Base-by-base conservation (phyloP, 129 eudicot genomes). In the Chrysanthemum makinoi region DNA sequence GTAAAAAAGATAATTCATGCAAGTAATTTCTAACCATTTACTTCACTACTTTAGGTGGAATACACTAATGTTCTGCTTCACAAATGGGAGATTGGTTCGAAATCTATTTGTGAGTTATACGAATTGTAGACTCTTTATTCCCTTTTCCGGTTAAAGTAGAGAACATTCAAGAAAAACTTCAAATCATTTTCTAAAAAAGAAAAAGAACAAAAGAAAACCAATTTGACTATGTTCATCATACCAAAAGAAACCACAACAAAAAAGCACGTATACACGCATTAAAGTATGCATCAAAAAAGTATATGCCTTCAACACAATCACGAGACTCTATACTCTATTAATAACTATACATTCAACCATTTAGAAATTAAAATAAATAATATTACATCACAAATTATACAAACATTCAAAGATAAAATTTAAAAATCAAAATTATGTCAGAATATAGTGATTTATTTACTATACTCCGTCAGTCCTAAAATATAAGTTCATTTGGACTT, bases 201-300 rank as follows among this genome's bases (percentile, higher is more conserved):
- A 30, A 51, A 17, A 47, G 57, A 18, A 11, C 13, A 35, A 63
- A 56, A 64, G 46, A 33, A 77, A 77, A 63, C 57, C 72, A 77
- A 62, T 44, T 63, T 70, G 81, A 70, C 46, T 3, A 77, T 62
- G 81, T 24, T 51, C 64, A 53, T 24, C 47, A 53, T 57, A 50
- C 24, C 44, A 55, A 72, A 64, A 78, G 67, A 55, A 47, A 62
- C 71, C 82, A 56, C 73, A 39, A 39, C 60, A 47, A 12, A 63
- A 77, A 78, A 71, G 62, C 76, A 62, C 80, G 63, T 76, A 68
- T 63, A 50, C 62, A 68, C 66, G 72, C 73, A 65, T 64, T 71
- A 71, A 78, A 78, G 82, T 54, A 22, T 17, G 46, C 60, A 53
- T 77, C 58, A 52, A 17, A 63, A 54, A 52, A 56, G 66, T 70